Evolutionary conservation across 805 yeast species (phyloP).

Genomic region (Hanseniaspora lachancei): DNA sequence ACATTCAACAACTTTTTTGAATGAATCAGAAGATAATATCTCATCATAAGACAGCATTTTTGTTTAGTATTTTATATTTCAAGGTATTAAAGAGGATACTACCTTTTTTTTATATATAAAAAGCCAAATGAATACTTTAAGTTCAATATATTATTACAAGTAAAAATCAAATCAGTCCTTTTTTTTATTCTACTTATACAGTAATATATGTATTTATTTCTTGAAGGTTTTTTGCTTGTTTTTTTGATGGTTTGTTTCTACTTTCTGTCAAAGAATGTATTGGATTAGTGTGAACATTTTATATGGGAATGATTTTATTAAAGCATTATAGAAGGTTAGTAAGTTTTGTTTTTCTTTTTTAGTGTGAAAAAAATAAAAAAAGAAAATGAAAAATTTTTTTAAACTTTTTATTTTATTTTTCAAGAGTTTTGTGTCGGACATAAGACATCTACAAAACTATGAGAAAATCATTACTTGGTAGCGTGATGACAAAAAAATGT

Average conservation of each 20-base stretch:
- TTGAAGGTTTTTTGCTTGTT: neutral
- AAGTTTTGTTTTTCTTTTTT: neutral
- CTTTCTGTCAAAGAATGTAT: neutral
- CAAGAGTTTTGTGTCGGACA: neutral
- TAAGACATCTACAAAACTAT: neutral
- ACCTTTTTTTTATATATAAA: neutral
- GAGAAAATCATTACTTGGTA: neutral
- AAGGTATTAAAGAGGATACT: too few species aligned
- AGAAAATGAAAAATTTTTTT: too few species aligned
- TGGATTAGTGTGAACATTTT: neutral
- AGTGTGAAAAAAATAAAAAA: neutral
- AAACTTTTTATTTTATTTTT: too few species aligned
- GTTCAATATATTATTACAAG: too few species aligned
- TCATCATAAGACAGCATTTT: slow-evolving; percentile 12
- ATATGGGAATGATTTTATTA: too few species aligned
- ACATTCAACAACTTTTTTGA: slow-evolving; percentile 8
- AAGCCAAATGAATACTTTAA: neutral
- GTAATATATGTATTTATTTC: too few species aligned
- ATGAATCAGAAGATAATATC: slow-evolving; percentile 2
- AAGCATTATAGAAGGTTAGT: too few species aligned
- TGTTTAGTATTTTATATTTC: too few species aligned
- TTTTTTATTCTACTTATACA: too few species aligned
- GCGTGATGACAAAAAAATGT: too few species aligned
- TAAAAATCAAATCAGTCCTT: too few species aligned
- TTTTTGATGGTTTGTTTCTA: neutral